Percentiles rank a stretch among this genome's conserved stretches.
These are phyloP conservation scores for Amphicarpaea edgeworthii DNA, from an alignment of 306 rosid genomes.

Conservation along the genomic window DNA sequence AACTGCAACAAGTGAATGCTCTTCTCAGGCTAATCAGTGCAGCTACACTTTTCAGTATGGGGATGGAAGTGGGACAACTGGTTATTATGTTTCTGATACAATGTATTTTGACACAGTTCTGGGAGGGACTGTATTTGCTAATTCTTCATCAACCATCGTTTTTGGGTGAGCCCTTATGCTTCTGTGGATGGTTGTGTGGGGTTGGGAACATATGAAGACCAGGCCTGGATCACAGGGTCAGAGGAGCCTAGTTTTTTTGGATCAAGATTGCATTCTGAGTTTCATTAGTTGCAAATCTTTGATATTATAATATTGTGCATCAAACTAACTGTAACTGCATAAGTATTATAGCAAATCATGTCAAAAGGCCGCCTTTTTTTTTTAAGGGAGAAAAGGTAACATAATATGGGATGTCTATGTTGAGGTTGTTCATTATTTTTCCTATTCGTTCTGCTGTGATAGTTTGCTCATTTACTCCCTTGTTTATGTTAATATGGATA, in stretches of 20 bases:
- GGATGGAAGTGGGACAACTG: conserved; percentile 96
- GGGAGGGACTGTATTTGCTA: conserved; percentile 68
- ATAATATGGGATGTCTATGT: conserved; percentile 9
- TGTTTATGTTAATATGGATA: too few species aligned
- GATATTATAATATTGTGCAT: conserved; percentile 3
- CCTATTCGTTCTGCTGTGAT: conserved; percentile 9
- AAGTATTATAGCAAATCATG: conserved; percentile 14
- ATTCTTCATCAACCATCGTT: conserved; percentile 71
- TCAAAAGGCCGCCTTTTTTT: conserved; percentile 12
- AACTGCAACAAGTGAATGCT: conserved; percentile 68
- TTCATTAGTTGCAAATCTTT: conserved; percentile 8
- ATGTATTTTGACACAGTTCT: conserved; percentile 79
- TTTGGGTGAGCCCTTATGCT: conserved; percentile 80
- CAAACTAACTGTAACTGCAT: not conserved
- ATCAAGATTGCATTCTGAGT: conserved; percentile 4
- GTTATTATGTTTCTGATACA: conserved; percentile 81
- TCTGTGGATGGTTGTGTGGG: conserved; percentile 33
- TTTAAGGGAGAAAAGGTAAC: not conserved
- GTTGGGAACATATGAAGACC: conserved; percentile 28
- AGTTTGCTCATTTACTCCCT: conserved; percentile 29
- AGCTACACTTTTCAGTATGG: conserved; percentile 84
- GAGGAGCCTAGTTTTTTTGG: not conserved
- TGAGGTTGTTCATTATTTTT: conserved; percentile 26
- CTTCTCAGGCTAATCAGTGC: conserved; percentile 79
- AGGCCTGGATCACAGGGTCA: conserved; percentile 24